These are phyloP conservation scores for Diatrype stigma DNA, from an alignment of 2,329 filamentous ascomycete species.

Conservation along the genomic window DNA sequence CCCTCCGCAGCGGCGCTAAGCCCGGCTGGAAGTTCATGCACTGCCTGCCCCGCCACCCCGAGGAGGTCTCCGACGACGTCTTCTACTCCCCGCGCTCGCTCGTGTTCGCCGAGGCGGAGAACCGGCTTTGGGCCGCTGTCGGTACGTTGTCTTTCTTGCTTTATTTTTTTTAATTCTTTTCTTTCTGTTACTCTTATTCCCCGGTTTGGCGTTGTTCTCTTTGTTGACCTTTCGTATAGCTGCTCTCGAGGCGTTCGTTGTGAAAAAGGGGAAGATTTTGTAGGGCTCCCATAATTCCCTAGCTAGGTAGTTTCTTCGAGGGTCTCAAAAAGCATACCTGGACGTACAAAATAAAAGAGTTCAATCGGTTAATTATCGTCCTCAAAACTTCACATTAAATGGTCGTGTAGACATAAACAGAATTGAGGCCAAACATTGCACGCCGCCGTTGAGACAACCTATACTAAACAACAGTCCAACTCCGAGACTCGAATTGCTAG, in stretches of 20 bases:
- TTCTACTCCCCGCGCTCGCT: constrained; percentile 84
- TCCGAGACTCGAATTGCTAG: too few species aligned
- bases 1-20: constrained; percentile 79
- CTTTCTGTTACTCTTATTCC: background rate
- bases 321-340: background rate
- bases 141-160: constrained; percentile 48
- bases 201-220: background rate
- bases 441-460: too few species aligned
- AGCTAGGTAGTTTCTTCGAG: background rate
- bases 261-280: constrained; percentile 81
- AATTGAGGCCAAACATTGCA: too few species aligned
- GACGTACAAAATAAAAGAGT: too few species aligned
- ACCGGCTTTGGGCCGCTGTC: constrained; percentile 86
- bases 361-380: too few species aligned
- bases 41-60: constrained; percentile 84
- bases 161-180: background rate
- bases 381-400: too few species aligned
- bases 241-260: constrained; percentile 81
- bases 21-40: constrained; percentile 97
- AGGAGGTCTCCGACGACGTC: constrained; percentile 92
- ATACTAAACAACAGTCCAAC: too few species aligned
- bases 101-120: constrained; percentile 93
- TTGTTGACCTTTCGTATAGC: constrained; percentile 39
- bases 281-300: constrained; percentile 14
- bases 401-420: too few species aligned